Evolutionary conservation across 352 stramenopile genomes (phyloP).

Genomic region (Pythium scleroteichum): DNA sequence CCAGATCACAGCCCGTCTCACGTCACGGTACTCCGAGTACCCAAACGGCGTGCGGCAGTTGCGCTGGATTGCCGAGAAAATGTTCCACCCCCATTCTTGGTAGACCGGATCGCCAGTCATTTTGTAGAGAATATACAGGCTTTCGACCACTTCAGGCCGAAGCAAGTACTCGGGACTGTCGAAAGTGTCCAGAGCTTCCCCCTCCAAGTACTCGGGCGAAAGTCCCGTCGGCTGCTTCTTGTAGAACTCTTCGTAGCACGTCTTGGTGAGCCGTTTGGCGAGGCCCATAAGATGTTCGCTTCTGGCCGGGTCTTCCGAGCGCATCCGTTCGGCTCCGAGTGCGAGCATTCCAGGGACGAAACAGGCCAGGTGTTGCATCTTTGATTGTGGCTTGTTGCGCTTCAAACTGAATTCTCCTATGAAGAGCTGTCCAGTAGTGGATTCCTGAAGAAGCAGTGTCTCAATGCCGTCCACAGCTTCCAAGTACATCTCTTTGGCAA

Average conservation of each 20-base stretch:
- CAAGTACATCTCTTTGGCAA: slow-evolving; percentile 89
- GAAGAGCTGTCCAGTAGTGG: slow-evolving; percentile 54
- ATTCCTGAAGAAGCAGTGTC: slow-evolving; percentile 81
- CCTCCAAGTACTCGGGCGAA: slow-evolving; percentile 85
- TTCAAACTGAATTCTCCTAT: slow-evolving; percentile 48
- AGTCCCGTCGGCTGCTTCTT: slow-evolving; percentile 88
- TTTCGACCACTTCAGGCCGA: slow-evolving; percentile 94
- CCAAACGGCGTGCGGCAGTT: slow-evolving; percentile 87
- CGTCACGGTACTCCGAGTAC: slow-evolving; percentile 74
- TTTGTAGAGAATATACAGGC: slow-evolving; percentile 94
- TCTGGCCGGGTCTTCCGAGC: slow-evolving; percentile 43
- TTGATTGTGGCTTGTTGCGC: slow-evolving; percentile 38
- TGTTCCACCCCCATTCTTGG: slow-evolving; percentile 94
- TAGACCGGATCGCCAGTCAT: slow-evolving; percentile 94
- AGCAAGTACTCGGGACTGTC: slow-evolving; percentile 89
- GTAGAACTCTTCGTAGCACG: slow-evolving; percentile 93
- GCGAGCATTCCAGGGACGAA: slow-evolving; percentile 94
- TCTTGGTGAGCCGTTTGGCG: slow-evolving; percentile 89
- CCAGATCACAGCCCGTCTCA: slow-evolving; percentile 20
- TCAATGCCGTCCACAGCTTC: slow-evolving; percentile 92
- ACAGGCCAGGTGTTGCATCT: slow-evolving; percentile 97
- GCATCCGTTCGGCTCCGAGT: slow-evolving; percentile 52
- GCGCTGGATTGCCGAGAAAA: slow-evolving; percentile 92
- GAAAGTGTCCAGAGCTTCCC: not conserved
- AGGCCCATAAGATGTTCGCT: slow-evolving; percentile 78